These are phyloP conservation scores for Prunus mira DNA, from an alignment of 306 rosid species.

Conservation along the genomic window DNA sequence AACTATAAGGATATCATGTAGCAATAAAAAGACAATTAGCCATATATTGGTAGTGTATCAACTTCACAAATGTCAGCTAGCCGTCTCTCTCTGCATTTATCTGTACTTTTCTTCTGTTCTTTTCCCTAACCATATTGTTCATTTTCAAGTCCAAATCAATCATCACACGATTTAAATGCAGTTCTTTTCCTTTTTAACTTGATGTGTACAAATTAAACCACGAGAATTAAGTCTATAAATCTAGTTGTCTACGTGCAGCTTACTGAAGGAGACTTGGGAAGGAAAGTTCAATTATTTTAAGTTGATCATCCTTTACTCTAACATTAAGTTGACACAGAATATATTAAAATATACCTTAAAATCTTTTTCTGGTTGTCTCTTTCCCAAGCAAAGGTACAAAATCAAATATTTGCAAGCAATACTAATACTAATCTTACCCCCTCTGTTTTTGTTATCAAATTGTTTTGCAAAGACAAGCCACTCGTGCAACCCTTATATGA, in stretches of 20 bases:
- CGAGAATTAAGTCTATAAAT: not conserved
- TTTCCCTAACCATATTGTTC: not conserved
- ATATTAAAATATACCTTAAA: not conserved
- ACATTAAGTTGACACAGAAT: not conserved
- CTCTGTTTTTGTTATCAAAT: not conserved
- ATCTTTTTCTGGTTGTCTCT: slow-evolving; percentile 5
- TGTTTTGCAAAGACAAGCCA: slow-evolving; percentile 15
- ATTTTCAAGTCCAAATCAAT: not conserved
- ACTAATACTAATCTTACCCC: not conserved
- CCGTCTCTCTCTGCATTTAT: not conserved
- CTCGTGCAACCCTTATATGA: slow-evolving; percentile 12
- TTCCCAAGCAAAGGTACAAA: slow-evolving; percentile 21
- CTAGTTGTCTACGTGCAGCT: slow-evolving; percentile 3
- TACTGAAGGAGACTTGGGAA: not conserved
- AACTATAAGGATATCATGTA: not conserved
- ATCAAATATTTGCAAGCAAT: not conserved
- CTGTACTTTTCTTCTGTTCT: not conserved
- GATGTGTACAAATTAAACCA: not conserved
- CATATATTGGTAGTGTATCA: not conserved
- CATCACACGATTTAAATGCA: not conserved
- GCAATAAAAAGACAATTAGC: not conserved
- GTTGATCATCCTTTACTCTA: slow-evolving; percentile 5
- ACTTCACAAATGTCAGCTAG: not conserved
- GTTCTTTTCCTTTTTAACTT: not conserved
- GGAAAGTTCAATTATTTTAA: not conserved